These are phyloP conservation scores for Amesomyces nigricolor DNA, from an alignment of 2,329 filamentous ascomycete genomes.

Conservation along the genomic window DNA sequence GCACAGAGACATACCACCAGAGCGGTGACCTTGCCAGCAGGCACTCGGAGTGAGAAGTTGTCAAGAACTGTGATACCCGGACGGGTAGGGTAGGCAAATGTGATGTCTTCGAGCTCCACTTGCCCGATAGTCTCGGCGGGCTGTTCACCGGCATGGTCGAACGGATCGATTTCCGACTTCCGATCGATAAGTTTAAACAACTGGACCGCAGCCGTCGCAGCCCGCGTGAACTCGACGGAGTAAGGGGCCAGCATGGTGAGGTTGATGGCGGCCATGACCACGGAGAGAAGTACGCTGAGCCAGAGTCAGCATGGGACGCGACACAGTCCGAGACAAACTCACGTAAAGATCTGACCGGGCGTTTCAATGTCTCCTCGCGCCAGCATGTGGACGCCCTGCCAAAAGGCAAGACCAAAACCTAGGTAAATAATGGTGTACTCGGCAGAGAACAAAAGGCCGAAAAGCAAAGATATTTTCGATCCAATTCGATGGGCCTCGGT, in stretches of 20 bases:
- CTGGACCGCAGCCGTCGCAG: constrained; percentile 41
- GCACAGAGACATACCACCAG: constrained; percentile 34
- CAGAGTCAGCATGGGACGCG: not conserved
- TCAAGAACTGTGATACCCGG: constrained; percentile 39
- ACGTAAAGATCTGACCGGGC: constrained; percentile 44
- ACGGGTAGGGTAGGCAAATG: constrained; percentile 49
- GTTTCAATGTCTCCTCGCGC: constrained; percentile 39
- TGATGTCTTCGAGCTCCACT: constrained; percentile 40
- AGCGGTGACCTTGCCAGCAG: constrained; percentile 42
- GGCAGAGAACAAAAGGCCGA: constrained; percentile 39
- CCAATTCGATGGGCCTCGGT: constrained; percentile 37
- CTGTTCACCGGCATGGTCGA: constrained; percentile 35
- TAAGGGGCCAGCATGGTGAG: constrained; percentile 45
- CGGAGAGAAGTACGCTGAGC: constrained; percentile 41
- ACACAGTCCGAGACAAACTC: constrained; percentile 19
- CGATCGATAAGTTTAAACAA: constrained; percentile 45
- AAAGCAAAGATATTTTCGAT: constrained; percentile 39
- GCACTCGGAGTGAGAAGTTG: constrained; percentile 33
- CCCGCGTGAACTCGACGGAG: constrained; percentile 41
- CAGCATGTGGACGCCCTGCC: constrained; percentile 46
- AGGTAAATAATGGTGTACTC: constrained; percentile 45
- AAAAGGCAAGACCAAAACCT: constrained; percentile 46
- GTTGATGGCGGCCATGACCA: constrained; percentile 41
- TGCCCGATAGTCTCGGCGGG: constrained; percentile 34
- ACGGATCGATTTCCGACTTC: constrained; percentile 35